phyloP scores from a whole-genome alignment of 73 alveolate species.

The Paramecium caudatum region DNA sequence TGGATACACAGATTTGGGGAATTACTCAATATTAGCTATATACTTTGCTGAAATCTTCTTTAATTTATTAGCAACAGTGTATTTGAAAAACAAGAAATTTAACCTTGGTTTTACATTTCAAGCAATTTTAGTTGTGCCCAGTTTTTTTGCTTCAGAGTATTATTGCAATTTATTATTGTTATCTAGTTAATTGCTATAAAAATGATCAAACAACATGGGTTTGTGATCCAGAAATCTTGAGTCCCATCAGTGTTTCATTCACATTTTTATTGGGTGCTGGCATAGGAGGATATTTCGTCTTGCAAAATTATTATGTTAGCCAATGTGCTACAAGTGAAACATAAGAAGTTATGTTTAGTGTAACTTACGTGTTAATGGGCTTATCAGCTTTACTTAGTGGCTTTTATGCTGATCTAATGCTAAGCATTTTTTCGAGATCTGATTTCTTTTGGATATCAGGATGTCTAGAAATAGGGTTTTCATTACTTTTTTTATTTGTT shows the following conservation, averaged over 20 bases:
- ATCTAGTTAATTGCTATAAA: conserved; percentile 24
- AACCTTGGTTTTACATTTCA: not conserved
- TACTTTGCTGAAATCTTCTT: conserved; percentile 17
- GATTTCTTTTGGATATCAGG: conserved; percentile 1
- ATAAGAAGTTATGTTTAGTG: conserved; percentile 23
- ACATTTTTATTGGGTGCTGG: conserved; percentile 56
- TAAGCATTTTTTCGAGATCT: not conserved
- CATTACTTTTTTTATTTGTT: conserved; percentile 9
- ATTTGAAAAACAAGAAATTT: not conserved
- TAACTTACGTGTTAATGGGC: conserved; percentile 30
- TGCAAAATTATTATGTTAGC: conserved; percentile 36
- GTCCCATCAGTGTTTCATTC: conserved; percentile 21
- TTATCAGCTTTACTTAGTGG: conserved; percentile 21
- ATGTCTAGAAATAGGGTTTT: not conserved
- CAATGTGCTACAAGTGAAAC: conserved; percentile 3
- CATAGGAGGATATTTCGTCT: conserved; percentile 27
- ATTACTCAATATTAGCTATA: not conserved
- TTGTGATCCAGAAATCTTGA: not conserved
- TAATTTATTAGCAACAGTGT: not conserved
- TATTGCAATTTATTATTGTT: not conserved
- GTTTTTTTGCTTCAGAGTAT: conserved; percentile 32
- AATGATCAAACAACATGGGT: not conserved
- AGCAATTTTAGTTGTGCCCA: conserved; percentile 42
- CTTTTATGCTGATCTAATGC: not conserved
- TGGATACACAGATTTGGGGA: conserved; percentile 44